These are phyloP conservation scores for Rhizopogon roseolus DNA, from an alignment of 768 basidiomycete genomes.

Conservation along the genomic window DNA sequence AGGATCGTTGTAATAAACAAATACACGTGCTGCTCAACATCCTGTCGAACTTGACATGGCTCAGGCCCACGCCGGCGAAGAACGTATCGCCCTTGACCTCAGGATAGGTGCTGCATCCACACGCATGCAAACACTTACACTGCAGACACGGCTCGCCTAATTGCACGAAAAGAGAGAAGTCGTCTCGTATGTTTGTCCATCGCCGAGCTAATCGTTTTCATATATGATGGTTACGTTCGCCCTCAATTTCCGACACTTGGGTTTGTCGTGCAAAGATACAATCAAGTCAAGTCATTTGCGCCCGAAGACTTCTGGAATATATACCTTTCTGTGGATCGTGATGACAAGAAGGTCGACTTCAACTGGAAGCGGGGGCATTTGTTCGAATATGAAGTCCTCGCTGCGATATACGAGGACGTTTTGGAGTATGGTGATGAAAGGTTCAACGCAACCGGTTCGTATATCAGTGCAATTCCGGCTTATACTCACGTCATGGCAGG, in stretches of 20 bases:
- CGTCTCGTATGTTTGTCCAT: constrained; percentile 70
- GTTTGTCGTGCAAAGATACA: constrained; percentile 92
- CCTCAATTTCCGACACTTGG: constrained; percentile 97
- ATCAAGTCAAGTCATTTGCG: constrained; percentile 79
- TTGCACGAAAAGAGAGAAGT: constrained; percentile 52
- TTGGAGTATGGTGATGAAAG: constrained; percentile 77
- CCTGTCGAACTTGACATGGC: constrained; percentile 82
- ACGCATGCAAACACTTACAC: constrained; percentile 73
- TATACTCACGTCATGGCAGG: constrained; percentile 40
- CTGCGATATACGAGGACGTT: constrained; percentile 69
- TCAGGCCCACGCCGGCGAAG: constrained; percentile 88
- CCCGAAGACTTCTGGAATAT: constrained; percentile 95
- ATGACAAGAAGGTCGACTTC: constrained; percentile 65
- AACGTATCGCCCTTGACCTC: constrained; percentile 83
- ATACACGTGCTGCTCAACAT: constrained; percentile 92
- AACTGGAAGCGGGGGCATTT: constrained; percentile 88
- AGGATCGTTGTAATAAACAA: constrained; percentile 52
- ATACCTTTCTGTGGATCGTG: constrained; percentile 54
- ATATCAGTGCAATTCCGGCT: background rate
- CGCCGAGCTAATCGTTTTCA: constrained; percentile 5
- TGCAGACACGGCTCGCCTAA: constrained; percentile 60
- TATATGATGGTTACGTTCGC: constrained; percentile 22
- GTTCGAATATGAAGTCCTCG: constrained; percentile 55
- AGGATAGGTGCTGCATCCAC: constrained; percentile 94
- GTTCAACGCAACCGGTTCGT: constrained; percentile 77